These are phyloP conservation scores for Xylariaceae sp. DNA, from an alignment of 2,329 filamentous ascomycete species.

Conservation along the genomic window DNA sequence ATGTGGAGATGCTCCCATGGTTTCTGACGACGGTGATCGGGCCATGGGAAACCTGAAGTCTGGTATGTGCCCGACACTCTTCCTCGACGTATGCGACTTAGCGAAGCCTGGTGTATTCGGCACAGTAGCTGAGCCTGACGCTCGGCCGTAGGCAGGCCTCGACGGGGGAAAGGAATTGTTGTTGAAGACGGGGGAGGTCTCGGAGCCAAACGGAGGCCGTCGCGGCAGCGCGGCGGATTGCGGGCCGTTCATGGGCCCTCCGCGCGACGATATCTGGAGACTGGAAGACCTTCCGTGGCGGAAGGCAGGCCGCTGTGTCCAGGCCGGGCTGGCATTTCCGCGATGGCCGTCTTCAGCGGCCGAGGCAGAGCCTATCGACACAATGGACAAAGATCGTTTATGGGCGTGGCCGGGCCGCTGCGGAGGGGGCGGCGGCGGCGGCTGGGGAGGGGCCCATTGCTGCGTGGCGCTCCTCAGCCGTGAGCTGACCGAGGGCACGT, in stretches of 20 bases:
- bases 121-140: conserved; percentile 33
- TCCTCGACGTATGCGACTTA: conserved; percentile 31
- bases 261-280: conserved; percentile 61
- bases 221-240: conserved; percentile 33
- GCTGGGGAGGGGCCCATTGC: conserved; percentile 33
- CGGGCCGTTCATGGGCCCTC: conserved; percentile 34
- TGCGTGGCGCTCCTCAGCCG: conserved; percentile 39
- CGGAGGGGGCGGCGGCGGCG: conserved; percentile 18
- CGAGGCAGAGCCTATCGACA: conserved; percentile 60
- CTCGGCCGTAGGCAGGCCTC: conserved; percentile 31
- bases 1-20: conserved; percentile 18
- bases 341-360: conserved; percentile 37
- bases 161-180: conserved; percentile 46
- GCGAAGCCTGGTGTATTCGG: conserved; percentile 36
- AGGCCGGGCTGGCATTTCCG: conserved; percentile 32
- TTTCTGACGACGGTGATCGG: conserved; percentile 32
- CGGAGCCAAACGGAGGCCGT: conserved; percentile 34
- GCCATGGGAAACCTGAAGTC: conserved; percentile 51
- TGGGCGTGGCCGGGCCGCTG: conserved; percentile 49
- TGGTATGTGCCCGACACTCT: conserved; percentile 37
- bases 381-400: conserved; percentile 72
- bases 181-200: conserved; percentile 45
- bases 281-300: conserved; percentile 74
- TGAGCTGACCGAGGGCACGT: conserved; percentile 38
- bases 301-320: conserved; percentile 45